Percentiles rank a stretch among this genome's conserved stretches.
Evolutionary conservation across 2,329 filamentous ascomycete genomes (phyloP).

Genomic region (Ophiostoma pallidulum): DNA sequence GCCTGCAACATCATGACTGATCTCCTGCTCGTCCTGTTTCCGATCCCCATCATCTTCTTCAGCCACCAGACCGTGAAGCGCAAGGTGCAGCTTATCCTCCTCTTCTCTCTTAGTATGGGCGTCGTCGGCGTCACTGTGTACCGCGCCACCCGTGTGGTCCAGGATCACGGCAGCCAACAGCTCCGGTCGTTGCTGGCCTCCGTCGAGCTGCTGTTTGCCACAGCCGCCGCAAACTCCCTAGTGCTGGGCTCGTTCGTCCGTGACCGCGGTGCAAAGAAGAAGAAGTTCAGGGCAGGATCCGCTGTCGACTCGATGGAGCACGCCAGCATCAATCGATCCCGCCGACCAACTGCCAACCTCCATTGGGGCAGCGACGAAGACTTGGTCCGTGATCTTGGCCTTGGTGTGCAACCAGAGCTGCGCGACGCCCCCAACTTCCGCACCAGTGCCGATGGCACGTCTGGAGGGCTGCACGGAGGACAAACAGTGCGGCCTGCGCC

Average conservation of each 20-base stretch:
- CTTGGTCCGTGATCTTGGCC: conserved; percentile 69
- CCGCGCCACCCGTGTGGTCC: conserved; percentile 70
- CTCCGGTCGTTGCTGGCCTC: conserved; percentile 84
- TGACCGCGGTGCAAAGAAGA: conserved; percentile 83
- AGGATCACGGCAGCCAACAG: conserved; percentile 63
- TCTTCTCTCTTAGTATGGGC: conserved; percentile 78
- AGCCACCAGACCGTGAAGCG: conserved; percentile 68
- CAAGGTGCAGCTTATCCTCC: conserved; percentile 66
- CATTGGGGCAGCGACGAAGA: conserved; percentile 90
- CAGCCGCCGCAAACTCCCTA: conserved; percentile 76
- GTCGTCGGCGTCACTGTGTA: conserved; percentile 73
- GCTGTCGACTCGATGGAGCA: conserved; percentile 54
- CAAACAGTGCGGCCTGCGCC: background rate
- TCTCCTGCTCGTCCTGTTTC: conserved; percentile 75
- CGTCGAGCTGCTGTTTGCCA: conserved; percentile 80
- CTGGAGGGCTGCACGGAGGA: background rate
- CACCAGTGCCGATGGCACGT: conserved; percentile 15
- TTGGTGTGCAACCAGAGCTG: conserved; percentile 50
- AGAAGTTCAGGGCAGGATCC: conserved; percentile 63
- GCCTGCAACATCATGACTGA: conserved; percentile 82
- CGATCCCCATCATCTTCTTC: conserved; percentile 75
- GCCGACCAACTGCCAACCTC: conserved; percentile 44
- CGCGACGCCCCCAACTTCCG: conserved; percentile 27
- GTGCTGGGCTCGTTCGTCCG: conserved; percentile 88
- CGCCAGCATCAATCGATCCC: conserved; percentile 26